Evolutionary conservation across 345 rosid genomes (phyloP), one percentile per base, ranked within the genome.

Genomic region (Arabis alpina): DNA sequence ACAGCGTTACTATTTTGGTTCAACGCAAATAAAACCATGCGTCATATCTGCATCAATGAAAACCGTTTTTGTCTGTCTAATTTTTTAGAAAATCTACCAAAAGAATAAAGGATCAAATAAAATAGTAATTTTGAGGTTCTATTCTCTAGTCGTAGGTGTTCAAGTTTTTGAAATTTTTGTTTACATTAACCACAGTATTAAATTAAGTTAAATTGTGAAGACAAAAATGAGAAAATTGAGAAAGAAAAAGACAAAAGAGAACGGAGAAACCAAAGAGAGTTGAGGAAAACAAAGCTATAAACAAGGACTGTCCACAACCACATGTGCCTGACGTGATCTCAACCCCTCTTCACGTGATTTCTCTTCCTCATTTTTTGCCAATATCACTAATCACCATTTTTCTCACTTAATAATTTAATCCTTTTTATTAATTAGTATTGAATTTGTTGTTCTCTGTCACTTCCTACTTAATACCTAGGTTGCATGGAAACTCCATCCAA

Each of bases 241-340:
- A 32, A 41, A 40, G 14, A 30, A 66, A 28, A 59, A 47, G 69
- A 68, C 74, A 61, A 75, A 61, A 68, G 58, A 61, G 53, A 75
- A 75, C 79, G 79, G 79, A 75, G 79, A 75, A 69, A 75, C 74
- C 79, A 58, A 75, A 68, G 75, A 69, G 42, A 45, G 51, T 27
- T 43, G 57, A 27, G 37, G 24, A 50, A 32, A 51, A 65, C 25
- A 10, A 66, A 65, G 5, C 41, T 23, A 43, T 25, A 53, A 59
- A 44, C 73, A 49, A 67, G 45, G 32, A 59, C 56, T 65, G 72
- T 50, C 73, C 61, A 25, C 28, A 30, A 23, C 62, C 68, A 67
- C 73, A 61, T 75, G 78, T 54, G 51, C 37, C 64, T 61, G 69
- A 75, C 79, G 74, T 75, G 70, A 69, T 54, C 70, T 75, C 70